Percentiles rank a stretch among this genome's conserved stretches.
phyloP scores from a whole-genome alignment of 2,329 filamentous ascomycete genomes.

The Pestalotiopsis sp. region DNA sequence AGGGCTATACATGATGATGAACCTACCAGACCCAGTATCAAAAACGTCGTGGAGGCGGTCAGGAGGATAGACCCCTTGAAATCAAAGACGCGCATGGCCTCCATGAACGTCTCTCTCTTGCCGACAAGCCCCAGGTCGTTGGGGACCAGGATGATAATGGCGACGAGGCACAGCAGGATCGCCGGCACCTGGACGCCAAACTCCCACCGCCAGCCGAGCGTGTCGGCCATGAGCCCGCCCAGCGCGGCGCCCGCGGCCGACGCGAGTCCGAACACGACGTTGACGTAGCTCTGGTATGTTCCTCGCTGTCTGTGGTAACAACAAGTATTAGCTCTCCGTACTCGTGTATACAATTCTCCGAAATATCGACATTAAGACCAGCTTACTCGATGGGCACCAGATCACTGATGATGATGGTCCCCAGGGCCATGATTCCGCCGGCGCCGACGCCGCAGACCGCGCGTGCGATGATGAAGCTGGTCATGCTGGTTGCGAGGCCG shows the following conservation, averaged over 20 bases:
- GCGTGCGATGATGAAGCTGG: constrained; percentile 71
- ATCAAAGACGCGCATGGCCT: constrained; percentile 61
- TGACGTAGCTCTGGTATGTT: constrained; percentile 72
- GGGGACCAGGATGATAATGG: constrained; percentile 54
- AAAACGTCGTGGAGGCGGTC: constrained; percentile 54
- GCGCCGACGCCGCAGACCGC: constrained; percentile 75
- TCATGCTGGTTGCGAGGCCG: constrained; percentile 66
- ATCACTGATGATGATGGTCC: constrained; percentile 72
- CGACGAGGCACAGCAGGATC: constrained; percentile 46
- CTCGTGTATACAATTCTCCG: background rate
- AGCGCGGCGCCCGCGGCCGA: constrained; percentile 67
- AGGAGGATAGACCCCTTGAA: constrained; percentile 56
- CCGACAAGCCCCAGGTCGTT: constrained; percentile 52
- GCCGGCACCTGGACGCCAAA: constrained; percentile 65
- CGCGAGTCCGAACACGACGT: constrained; percentile 64
- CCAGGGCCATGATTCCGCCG: constrained; percentile 71
- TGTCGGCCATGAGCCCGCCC: constrained; percentile 71
- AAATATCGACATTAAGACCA: background rate
- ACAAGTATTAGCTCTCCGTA: background rate
- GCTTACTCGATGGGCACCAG: constrained; percentile 71
- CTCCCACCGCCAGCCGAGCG: constrained; percentile 74
- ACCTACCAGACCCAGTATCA: constrained; percentile 61
- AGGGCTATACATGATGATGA: background rate
- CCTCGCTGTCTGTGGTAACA: constrained; percentile 50
- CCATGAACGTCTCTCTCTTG: constrained; percentile 44